A percentile compares a stretch with the other conserved stretches of the same genome.
phyloP scores from a whole-genome alignment of 2,329 filamentous ascomycete genomes.

The Tolypocladium inflatum region DNA sequence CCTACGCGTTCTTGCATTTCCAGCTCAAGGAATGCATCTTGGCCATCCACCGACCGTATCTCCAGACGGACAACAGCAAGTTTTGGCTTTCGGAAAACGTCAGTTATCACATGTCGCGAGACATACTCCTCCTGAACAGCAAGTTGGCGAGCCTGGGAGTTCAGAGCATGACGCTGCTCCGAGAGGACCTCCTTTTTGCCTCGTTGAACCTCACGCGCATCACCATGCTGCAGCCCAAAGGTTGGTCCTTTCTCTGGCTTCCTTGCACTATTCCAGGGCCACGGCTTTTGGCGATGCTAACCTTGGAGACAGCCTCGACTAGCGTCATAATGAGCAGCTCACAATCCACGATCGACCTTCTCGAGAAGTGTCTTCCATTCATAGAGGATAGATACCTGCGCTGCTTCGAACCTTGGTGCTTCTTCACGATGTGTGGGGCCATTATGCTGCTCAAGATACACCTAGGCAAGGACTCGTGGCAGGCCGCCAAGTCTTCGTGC shows the following conservation, averaged over 20 bases:
- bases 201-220: background rate
- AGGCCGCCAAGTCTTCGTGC: background rate
- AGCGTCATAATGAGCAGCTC: background rate
- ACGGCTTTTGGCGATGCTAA: background rate
- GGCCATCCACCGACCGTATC: background rate
- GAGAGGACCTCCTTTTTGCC: background rate
- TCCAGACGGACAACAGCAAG: background rate
- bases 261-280: background rate
- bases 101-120: background rate
- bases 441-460: background rate
- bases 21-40: background rate
- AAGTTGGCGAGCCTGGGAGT: background rate
- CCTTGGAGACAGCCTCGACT: background rate
- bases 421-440: background rate
- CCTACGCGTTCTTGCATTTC: background rate
- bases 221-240: background rate
- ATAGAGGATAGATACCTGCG: background rate
- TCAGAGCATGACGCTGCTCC: background rate
- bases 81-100: background rate
- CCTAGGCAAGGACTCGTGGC: background rate
- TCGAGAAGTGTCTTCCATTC: background rate
- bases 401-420: background rate
- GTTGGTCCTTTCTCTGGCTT: background rate
- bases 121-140: background rate
- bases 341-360: background rate